phyloP scores from a whole-genome alignment of 306 rosid species.

The peach (Prunus persica) region Prunus_persica_NCBIv2 NC_034010.1:21034001-21034500 shows the following conservation, averaged over 20 bases:
- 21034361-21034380: background rate
- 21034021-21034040: constrained; percentile 24
- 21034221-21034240: background rate
- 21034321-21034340: background rate
- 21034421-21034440: background rate
- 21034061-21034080: background rate
- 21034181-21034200: background rate
- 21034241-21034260: background rate
- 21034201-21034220: background rate
- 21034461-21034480: background rate
- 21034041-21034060: constrained; percentile 30
- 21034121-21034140: constrained; percentile 53
- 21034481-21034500: background rate
- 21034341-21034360: background rate
- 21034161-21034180: background rate
- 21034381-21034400: background rate
- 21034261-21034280: background rate
- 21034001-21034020: background rate
- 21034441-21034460: background rate
- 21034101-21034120: constrained; percentile 45
- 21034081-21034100: constrained; percentile 1
- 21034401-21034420: background rate
- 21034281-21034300: background rate
- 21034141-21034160: constrained; percentile 12
- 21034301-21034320: background rate